A percentile compares a stretch with the other conserved stretches of the same genome.
These are phyloP conservation scores for Moringa oleifera DNA, from an alignment of 345 rosid species.

Conservation along the genomic window DNA sequence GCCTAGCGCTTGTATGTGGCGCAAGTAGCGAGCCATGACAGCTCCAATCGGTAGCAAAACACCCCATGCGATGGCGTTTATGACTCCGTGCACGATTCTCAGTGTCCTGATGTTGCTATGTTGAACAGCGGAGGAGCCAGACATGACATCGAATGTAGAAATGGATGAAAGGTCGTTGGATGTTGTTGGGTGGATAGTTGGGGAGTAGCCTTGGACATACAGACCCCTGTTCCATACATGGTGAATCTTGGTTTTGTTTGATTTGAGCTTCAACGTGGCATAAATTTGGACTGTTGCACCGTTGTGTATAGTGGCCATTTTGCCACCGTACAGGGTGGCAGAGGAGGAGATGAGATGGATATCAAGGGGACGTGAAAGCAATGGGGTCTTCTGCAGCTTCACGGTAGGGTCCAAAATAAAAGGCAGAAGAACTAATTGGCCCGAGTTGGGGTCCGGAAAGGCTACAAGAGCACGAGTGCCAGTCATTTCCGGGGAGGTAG, in stretches of 20 bases:
- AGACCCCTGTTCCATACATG: constrained; percentile 96
- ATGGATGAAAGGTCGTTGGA: constrained; percentile 73
- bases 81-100: constrained; percentile 49
- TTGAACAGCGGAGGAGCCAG: constrained; percentile 40
- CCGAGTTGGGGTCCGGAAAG: constrained; percentile 89
- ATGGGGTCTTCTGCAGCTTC: constrained; percentile 77
- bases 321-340: constrained; percentile 74
- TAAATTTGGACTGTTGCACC: constrained; percentile 80
- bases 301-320: constrained; percentile 78
- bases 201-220: constrained; percentile 94
- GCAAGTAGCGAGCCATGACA: constrained; percentile 64
- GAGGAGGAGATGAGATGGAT: constrained; percentile 70
- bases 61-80: constrained; percentile 82
- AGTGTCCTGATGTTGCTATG: constrained; percentile 31
- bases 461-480: constrained; percentile 78
- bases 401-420: constrained; percentile 72
- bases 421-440: constrained; percentile 72
- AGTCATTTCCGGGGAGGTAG: constrained; percentile 67
- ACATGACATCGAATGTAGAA: constrained; percentile 65
- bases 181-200: constrained; percentile 92
- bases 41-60: constrained; percentile 66
- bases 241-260: constrained; percentile 67
- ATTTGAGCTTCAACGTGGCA: constrained; percentile 50
- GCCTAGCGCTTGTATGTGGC: constrained; percentile 60
- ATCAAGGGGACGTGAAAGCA: constrained; percentile 80